Evolutionary conservation across 1,284 basidiomycete species (phyloP).

Genomic region (Moniliella sp.): DNA sequence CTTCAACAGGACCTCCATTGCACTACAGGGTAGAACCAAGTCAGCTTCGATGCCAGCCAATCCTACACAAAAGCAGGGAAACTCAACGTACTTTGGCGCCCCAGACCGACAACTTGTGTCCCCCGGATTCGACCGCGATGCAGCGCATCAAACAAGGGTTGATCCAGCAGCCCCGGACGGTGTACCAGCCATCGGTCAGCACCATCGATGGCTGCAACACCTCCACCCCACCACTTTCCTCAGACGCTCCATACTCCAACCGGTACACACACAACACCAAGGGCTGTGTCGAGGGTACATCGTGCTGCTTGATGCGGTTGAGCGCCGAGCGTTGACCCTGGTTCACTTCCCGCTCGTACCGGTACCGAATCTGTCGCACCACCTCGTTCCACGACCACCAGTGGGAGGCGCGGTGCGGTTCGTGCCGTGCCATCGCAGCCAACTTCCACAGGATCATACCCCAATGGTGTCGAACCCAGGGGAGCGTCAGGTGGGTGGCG

Average conservation of each 20-base stretch:
- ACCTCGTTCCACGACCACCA: constrained; percentile 36
- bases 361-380: constrained; percentile 59
- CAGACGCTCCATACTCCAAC: constrained; percentile 36
- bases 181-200: constrained; percentile 89
- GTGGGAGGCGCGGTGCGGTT: constrained; percentile 23
- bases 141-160: constrained; percentile 50
- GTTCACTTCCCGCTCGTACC: constrained; percentile 80
- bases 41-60: background rate
- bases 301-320: constrained; percentile 53
- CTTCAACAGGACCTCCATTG: too few species aligned
- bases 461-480: constrained; percentile 86
- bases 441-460: constrained; percentile 76
- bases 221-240: constrained; percentile 13
- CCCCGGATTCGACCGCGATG: constrained; percentile 46
- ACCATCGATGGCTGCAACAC: constrained; percentile 51
- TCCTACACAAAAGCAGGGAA: background rate
- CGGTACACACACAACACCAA: constrained; percentile 66
- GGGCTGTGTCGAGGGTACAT: constrained; percentile 48
- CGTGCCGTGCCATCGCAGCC: constrained; percentile 53
- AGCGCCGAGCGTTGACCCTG: constrained; percentile 56
- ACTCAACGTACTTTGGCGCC: constrained; percentile 49
- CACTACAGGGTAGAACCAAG: too few species aligned
- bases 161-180: constrained; percentile 55
- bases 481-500: constrained; percentile 42
- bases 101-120: constrained; percentile 58